Conservation (phyloP, 495 filamentous ascomycete species). For the Neurospora intermedia region DNA sequence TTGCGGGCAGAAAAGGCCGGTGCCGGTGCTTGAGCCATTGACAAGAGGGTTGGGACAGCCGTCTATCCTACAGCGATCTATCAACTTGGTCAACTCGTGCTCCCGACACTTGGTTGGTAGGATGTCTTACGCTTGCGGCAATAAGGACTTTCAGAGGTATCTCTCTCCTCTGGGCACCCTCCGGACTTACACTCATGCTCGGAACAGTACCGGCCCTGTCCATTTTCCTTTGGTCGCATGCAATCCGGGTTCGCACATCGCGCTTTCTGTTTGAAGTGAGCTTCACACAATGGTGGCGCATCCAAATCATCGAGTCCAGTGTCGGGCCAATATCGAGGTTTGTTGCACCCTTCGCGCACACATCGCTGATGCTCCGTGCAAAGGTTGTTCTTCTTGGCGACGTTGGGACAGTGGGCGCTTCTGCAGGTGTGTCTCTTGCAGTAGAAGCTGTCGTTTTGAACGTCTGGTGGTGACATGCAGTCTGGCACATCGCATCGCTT, state of each 20-base stretch:
- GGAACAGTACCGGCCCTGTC: background rate
- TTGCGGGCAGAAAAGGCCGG: background rate
- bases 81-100: background rate
- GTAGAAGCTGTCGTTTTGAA: background rate
- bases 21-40: background rate
- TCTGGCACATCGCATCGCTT: background rate
- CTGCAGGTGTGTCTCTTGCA: background rate
- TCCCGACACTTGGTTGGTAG: rapidly evolving
- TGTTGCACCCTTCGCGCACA: background rate
- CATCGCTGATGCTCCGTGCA: background rate
- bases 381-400: background rate
- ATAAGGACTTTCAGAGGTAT: background rate
- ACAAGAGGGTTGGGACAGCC: background rate
- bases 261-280: background rate
- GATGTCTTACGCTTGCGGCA: background rate
- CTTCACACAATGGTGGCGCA: background rate
- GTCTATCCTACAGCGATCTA: background rate
- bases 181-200: background rate
- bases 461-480: background rate
- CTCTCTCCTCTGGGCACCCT: background rate
- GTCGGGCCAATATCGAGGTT: background rate
- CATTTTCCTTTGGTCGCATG: background rate
- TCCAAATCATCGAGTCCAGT: background rate
- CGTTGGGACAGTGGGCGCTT: background rate
- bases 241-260: background rate